Percentiles rank a stretch among this genome's conserved stretches.
Evolutionary conservation across 2,329 filamentous ascomycete genomes (phyloP).

Genomic region (Fusarium sterilihyphosum): DNA sequence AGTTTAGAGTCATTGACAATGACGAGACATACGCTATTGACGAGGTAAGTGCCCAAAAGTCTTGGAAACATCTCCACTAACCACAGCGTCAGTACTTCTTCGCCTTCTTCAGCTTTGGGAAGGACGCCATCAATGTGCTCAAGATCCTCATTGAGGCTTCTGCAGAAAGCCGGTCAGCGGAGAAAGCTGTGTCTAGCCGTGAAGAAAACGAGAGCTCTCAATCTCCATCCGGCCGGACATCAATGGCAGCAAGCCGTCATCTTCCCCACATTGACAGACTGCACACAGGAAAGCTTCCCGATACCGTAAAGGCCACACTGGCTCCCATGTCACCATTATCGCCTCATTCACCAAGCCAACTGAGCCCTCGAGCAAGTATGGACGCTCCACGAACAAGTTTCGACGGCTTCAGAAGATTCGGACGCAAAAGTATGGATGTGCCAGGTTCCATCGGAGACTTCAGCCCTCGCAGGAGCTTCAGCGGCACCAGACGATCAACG

Average conservation of each 20-base stretch:
- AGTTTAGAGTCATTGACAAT: slow-evolving; percentile 91
- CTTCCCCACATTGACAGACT: slow-evolving; percentile 44
- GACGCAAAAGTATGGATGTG: slow-evolving; percentile 63
- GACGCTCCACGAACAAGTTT: slow-evolving; percentile 64
- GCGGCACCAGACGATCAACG: slow-evolving; percentile 63
- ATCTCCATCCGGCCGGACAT: slow-evolving; percentile 23
- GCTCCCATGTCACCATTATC: slow-evolving; percentile 62
- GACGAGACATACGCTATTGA: slow-evolving; percentile 96
- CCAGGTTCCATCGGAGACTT: slow-evolving; percentile 55
- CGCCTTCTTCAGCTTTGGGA: slow-evolving; percentile 88
- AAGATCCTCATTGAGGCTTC: slow-evolving; percentile 75
- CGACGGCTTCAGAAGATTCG: slow-evolving; percentile 60
- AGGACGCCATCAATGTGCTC: slow-evolving; percentile 83
- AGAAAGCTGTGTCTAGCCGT: slow-evolving; percentile 31
- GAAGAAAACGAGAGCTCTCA: slow-evolving; percentile 25
- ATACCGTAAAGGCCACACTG: slow-evolving; percentile 70
- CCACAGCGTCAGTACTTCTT: slow-evolving; percentile 81
- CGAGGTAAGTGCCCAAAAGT: slow-evolving; percentile 67
- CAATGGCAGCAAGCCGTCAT: slow-evolving; percentile 45
- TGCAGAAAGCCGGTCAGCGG: slow-evolving; percentile 47
- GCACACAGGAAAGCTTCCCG: slow-evolving; percentile 57
- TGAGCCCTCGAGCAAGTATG: slow-evolving; percentile 65
- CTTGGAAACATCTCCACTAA: neutral
- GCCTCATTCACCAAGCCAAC: slow-evolving; percentile 51
- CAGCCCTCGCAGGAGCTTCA: slow-evolving; percentile 69